Conservation (phyloP, 2,329 filamentous ascomycete species). For the Aspergillus awamori region DNA sequence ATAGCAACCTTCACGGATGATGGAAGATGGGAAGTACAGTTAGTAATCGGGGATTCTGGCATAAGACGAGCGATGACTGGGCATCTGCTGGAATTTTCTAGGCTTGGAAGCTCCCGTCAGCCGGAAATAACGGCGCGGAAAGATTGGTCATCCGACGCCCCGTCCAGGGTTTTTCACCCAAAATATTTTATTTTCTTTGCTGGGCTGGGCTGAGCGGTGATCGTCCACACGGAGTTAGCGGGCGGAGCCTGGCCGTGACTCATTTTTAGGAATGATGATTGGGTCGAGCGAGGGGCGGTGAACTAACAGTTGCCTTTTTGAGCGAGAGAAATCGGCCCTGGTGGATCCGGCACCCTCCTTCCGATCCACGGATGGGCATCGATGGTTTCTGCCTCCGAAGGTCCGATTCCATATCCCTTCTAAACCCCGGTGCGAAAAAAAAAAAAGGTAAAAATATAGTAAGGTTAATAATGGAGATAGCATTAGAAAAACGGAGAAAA, state of each 20-base stretch:
- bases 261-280: constrained; percentile 15
- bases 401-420: constrained; percentile 19
- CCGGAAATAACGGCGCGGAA: constrained; percentile 22
- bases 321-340: constrained; percentile 1
- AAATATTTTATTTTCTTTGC: background rate
- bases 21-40: background rate
- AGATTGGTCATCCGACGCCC: constrained; percentile 25
- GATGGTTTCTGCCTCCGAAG: constrained; percentile 14
- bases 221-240: constrained; percentile 14
- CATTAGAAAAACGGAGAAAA: background rate
- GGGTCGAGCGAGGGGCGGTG: constrained; percentile 20
- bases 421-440: background rate
- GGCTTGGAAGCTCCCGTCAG: background rate
- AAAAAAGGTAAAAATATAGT: constrained; percentile 8
- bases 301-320: constrained; percentile 12
- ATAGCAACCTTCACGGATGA: background rate
- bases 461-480: constrained; percentile 12
- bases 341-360: constrained; percentile 14
- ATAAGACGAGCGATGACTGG: background rate
- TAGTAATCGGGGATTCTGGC: background rate
- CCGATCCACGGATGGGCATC: constrained; percentile 17
- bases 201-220: constrained; percentile 8
- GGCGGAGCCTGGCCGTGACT: constrained; percentile 19
- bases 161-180: constrained; percentile 1
- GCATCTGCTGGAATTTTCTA: constrained; percentile 17